Evolutionary conservation across 495 filamentous ascomycete genomes (phyloP).

Genomic region (Parmelia sp.): DNA sequence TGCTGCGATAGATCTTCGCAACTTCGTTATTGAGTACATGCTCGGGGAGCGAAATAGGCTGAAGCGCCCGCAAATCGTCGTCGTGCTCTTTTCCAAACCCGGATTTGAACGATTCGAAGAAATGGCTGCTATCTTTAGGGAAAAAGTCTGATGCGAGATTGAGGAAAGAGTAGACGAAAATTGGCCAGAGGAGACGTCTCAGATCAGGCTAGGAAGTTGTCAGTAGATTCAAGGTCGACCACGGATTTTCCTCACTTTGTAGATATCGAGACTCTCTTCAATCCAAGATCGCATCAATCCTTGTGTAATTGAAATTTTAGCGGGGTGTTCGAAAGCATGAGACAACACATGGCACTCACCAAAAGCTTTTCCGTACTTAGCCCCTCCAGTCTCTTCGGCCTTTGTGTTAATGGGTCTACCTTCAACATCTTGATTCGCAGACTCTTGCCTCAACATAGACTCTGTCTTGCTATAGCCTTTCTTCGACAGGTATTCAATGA

Average conservation of each 20-base stretch:
- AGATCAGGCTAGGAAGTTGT: slow-evolving; percentile 65
- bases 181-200: slow-evolving; percentile 75
- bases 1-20: slow-evolving; percentile 68
- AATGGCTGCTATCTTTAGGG: slow-evolving; percentile 59
- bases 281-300: slow-evolving; percentile 62
- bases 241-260: slow-evolving; percentile 58
- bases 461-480: slow-evolving; percentile 93
- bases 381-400: slow-evolving; percentile 61
- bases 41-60: slow-evolving; percentile 62
- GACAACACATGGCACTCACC: slow-evolving; percentile 36
- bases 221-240: slow-evolving; percentile 24
- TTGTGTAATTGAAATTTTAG: slow-evolving; percentile 1
- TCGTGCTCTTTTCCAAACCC: slow-evolving; percentile 68
- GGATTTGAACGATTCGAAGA: slow-evolving; percentile 59
- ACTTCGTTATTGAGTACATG: slow-evolving; percentile 67
- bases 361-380: slow-evolving; percentile 70
- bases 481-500: slow-evolving; percentile 93
- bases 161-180: slow-evolving; percentile 89
- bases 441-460: slow-evolving; percentile 86
- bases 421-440: slow-evolving; percentile 69
- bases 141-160: slow-evolving; percentile 71
- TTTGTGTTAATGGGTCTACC: slow-evolving; percentile 57
- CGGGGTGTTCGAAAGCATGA: background rate
- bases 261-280: slow-evolving; percentile 83
- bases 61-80: slow-evolving; percentile 66